phyloP scores from a whole-genome alignment of 2,329 filamentous ascomycete genomes.

The Ophiostoma fasciatum region DNA sequence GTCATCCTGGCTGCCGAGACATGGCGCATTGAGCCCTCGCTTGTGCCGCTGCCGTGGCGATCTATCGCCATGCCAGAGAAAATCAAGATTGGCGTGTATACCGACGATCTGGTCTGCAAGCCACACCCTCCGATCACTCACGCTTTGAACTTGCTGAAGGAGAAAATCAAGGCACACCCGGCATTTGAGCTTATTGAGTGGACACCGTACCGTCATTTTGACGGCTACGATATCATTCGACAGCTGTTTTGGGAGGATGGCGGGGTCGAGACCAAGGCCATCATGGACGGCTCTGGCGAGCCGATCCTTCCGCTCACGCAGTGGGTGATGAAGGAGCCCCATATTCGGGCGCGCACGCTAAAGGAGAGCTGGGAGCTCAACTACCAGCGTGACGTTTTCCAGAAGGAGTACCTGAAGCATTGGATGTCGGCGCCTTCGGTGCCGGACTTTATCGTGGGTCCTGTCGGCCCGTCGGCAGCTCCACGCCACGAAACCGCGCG shows the following conservation, averaged over 20 bases:
- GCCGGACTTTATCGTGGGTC: background rate
- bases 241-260: background rate
- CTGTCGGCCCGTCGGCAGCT: background rate
- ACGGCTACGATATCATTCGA: background rate
- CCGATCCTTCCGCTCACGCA: background rate
- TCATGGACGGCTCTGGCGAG: background rate
- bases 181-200: background rate
- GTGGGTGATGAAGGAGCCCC: background rate
- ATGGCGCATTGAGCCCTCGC: background rate
- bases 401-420: background rate
- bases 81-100: background rate
- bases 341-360: background rate
- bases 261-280: background rate
- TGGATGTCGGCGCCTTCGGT: background rate
- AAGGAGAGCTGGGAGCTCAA: conserved; percentile 2
- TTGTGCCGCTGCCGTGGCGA: background rate
- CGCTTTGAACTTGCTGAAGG: background rate
- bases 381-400: background rate
- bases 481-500: background rate
- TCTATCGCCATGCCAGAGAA: background rate
- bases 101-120: conserved; percentile 1
- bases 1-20: background rate
- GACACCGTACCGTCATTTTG: background rate
- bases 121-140: background rate
- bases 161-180: conserved; percentile 1